phyloP scores from a whole-genome alignment of 1,139 yeast species.

The Hyphopichia buzzinii region DNA sequence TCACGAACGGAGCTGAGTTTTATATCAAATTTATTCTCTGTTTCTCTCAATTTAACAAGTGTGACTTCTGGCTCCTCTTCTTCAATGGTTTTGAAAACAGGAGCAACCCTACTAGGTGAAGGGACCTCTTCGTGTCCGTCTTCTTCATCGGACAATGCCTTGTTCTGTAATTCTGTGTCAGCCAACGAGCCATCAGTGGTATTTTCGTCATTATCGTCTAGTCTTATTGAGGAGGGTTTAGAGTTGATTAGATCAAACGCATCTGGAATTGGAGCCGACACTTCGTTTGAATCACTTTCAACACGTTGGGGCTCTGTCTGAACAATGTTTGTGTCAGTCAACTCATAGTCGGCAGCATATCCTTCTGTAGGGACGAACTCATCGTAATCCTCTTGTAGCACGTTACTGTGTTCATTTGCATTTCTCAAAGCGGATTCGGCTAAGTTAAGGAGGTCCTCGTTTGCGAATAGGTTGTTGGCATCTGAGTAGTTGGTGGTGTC shows the following conservation, averaged over 20 bases:
- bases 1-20: slow-evolving; percentile 30
- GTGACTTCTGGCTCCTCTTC: slow-evolving; percentile 32
- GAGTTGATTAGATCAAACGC: slow-evolving; percentile 15
- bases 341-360: slow-evolving; percentile 21
- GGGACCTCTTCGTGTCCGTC: slow-evolving; percentile 5
- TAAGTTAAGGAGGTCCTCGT: slow-evolving; percentile 9
- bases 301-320: neutral
- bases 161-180: slow-evolving; percentile 18
- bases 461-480: slow-evolving; percentile 4
- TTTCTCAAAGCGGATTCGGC: slow-evolving; percentile 12
- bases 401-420: slow-evolving; percentile 3
- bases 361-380: slow-evolving; percentile 8
- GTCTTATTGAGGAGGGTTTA: slow-evolving; percentile 8
- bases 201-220: slow-evolving; percentile 17
- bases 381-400: slow-evolving; percentile 4
- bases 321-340: slow-evolving; percentile 5
- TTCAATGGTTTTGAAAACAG: slow-evolving; percentile 31
- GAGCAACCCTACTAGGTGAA: slow-evolving; percentile 10
- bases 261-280: slow-evolving; percentile 18
- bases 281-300: slow-evolving; percentile 2
- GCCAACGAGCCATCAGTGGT: slow-evolving; percentile 29
- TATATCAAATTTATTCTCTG: slow-evolving; percentile 33
- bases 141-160: slow-evolving; percentile 4
- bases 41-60: slow-evolving; percentile 26
- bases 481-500: slow-evolving; percentile 3